phyloP scores from a whole-genome alignment of 2,329 filamentous ascomycete species.

The Cladosporium sp. region DNA sequence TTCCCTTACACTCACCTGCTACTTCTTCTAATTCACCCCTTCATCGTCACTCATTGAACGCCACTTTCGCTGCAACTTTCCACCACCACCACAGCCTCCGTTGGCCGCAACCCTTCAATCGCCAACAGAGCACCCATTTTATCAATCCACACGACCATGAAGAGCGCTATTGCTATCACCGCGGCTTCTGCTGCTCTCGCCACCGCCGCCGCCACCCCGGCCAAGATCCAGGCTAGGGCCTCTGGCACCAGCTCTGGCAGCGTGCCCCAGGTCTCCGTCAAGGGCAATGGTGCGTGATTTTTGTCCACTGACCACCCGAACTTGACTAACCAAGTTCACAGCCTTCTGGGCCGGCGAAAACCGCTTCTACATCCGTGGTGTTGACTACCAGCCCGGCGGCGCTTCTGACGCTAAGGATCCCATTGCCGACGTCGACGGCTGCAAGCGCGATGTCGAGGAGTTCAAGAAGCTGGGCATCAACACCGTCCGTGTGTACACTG shows the following conservation, averaged over 20 bases:
- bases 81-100: constrained; percentile 5
- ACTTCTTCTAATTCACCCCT: constrained; percentile 10
- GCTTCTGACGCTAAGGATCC: constrained; percentile 65
- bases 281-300: constrained; percentile 53
- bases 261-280: constrained; percentile 55
- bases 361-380: constrained; percentile 58
- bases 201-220: constrained; percentile 41
- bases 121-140: constrained; percentile 11
- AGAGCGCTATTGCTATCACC: constrained; percentile 45
- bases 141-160: constrained; percentile 42
- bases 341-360: constrained; percentile 61
- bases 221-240: constrained; percentile 32
- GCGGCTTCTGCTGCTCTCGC: constrained; percentile 45
- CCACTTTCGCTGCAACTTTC: constrained; percentile 5
- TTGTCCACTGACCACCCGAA: background rate
- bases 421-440: constrained; percentile 64
- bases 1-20: constrained; percentile 8
- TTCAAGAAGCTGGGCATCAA: constrained; percentile 87
- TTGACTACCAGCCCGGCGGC: constrained; percentile 55
- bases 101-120: background rate
- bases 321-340: background rate
- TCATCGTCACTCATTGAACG: constrained; percentile 18
- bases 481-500: constrained; percentile 85
- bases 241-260: constrained; percentile 38
- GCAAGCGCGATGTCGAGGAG: constrained; percentile 73